Evolutionary conservation across 306 rosid species (phyloP), one percentile per base, ranked within the genome.

Genomic region (Fragaria iinumae): DNA sequence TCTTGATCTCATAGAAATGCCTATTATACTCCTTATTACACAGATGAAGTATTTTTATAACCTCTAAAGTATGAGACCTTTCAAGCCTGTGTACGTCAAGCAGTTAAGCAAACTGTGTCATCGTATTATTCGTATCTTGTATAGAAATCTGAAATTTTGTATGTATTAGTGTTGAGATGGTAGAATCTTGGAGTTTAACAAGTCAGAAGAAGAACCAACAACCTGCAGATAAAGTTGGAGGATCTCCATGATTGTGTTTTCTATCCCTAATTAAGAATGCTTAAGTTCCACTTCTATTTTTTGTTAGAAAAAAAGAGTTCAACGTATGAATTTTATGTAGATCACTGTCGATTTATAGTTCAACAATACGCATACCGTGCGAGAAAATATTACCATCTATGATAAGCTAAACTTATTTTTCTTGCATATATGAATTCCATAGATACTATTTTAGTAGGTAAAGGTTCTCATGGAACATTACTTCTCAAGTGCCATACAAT

Each of bases 71-170:
- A 65, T 3, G 25, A 17, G 47, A 29, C 67, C n/a, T 63, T 63
- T 32, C 44, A 17, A 63, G 21, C 68, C 44, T 63, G 44, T 63
- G 43, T 12, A 63, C n/a, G 88, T 70, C 83, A 85, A 72, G 80
- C 76, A 76, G 83, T 81, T 36, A 29, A 79, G 77, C 82, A 74
- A 66, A 79, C 70, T 67, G 43, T 79, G 81, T 83, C 84, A 83
- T 79, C 80, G 62, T 72, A 25, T 49, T 65, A 17, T 21, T 73
- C 47, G 16, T 55, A 55, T 55, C 70, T 65, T 14, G 67, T 21
- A 56, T 53, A 12, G 17, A 23, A 72, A 72, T 72, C 38, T 73
- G 27, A 56, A 20, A 36, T 38, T 36, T 38, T 73, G 50, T 73
- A 25, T 10, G 27, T 27, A 9, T 48, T 17, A 3, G 48, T 25